phyloP scores from a whole-genome alignment of 257 asterid species.

The Eucommia ulmoides region DNA sequence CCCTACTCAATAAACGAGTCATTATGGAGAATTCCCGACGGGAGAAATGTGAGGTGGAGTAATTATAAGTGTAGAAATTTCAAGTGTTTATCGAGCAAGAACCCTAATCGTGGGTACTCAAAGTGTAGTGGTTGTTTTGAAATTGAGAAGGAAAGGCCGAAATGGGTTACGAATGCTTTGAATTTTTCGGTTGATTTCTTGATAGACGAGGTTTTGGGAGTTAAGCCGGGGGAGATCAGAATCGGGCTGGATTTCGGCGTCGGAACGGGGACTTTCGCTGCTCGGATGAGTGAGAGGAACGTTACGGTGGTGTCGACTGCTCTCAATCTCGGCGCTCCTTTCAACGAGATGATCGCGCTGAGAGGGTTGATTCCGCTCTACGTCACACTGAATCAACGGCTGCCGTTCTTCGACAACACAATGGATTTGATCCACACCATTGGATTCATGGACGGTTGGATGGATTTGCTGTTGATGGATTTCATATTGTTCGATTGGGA shows the following conservation, averaged over 20 bases:
- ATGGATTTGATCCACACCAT: constrained; percentile 76
- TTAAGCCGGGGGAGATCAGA: constrained; percentile 56
- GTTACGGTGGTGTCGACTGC: constrained; percentile 67
- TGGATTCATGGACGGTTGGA: constrained; percentile 93
- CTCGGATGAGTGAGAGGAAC: constrained; percentile 69
- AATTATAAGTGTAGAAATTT: constrained; percentile 64
- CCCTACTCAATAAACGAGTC: constrained; percentile 83
- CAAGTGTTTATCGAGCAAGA: constrained; percentile 68
- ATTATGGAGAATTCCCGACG: constrained; percentile 70
- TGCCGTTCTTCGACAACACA: constrained; percentile 84
- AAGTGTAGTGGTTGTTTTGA: constrained; percentile 77
- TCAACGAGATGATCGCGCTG: constrained; percentile 70
- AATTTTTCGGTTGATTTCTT: constrained; percentile 32
- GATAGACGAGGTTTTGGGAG: constrained; percentile 38
- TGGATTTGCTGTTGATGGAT: constrained; percentile 62
- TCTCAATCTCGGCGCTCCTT: constrained; percentile 79
- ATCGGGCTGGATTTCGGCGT: constrained; percentile 69
- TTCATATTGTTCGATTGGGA: constrained; percentile 89
- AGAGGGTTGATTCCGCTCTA: constrained; percentile 72
- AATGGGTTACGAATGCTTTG: constrained; percentile 44
- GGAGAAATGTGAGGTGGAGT: constrained; percentile 86
- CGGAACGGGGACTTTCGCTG: constrained; percentile 84
- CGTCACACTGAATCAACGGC: constrained; percentile 65
- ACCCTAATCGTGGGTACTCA: constrained; percentile 53
- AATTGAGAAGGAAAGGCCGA: constrained; percentile 70